Conservation (phyloP, 202 grass and related monocot genomes). For the Digitaria exilis region DNA sequence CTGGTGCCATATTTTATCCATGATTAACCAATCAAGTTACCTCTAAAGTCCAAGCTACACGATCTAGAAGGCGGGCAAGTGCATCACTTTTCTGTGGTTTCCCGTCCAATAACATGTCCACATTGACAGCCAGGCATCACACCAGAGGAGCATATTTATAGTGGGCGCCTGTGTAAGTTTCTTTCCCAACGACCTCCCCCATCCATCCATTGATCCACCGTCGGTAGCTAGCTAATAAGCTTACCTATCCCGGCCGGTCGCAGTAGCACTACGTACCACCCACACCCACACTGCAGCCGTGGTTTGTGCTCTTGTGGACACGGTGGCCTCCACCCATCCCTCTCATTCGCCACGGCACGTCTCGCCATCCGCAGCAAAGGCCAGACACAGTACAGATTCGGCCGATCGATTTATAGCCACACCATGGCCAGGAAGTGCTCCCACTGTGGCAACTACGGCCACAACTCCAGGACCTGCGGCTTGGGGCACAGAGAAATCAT, state of each 20-base stretch:
- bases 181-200: constrained; percentile 8
- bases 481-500: constrained; percentile 33
- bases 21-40: constrained; percentile 4
- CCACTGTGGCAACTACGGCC: constrained; percentile 83
- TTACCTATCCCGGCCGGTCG: not conserved
- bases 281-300: not conserved
- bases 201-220: not conserved
- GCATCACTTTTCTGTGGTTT: constrained; percentile 28
- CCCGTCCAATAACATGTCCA: constrained; percentile 31
- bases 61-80: constrained; percentile 5
- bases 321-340: constrained; percentile 53
- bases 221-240: not conserved
- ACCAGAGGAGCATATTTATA: constrained; percentile 42
- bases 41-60: constrained; percentile 30
- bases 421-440: constrained; percentile 93
- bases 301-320: constrained; percentile 50
- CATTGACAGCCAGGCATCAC: constrained; percentile 19
- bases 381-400: constrained; percentile 30
- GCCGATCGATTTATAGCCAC: constrained; percentile 60
- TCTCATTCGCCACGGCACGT: constrained; percentile 21
- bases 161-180: constrained; percentile 31
- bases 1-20: not conserved
- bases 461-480: constrained; percentile 80
- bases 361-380: constrained; percentile 45
- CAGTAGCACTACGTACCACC: not conserved